A percentile compares a stretch with the other conserved stretches of the same genome.
These are phyloP conservation scores for Colletotrichum sp. DNA, from an alignment of 2,329 filamentous ascomycete genomes.

Conservation along the genomic window DNA sequence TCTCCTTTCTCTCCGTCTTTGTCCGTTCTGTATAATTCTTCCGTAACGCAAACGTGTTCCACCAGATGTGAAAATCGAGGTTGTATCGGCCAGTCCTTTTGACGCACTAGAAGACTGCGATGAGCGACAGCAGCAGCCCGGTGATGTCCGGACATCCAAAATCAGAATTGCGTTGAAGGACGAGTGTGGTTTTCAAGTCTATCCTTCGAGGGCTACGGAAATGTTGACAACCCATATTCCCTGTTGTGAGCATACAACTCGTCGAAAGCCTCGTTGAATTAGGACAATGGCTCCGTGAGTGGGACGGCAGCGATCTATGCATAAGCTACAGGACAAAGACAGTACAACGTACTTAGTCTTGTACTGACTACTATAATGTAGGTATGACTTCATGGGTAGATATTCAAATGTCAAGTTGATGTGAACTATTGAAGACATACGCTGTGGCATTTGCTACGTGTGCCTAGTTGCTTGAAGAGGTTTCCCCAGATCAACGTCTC, in stretches of 20 bases:
- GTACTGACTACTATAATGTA: fast-evolving
- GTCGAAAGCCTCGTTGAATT: neutral
- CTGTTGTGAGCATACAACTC: neutral
- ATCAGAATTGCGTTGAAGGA: neutral
- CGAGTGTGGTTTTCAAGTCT: neutral
- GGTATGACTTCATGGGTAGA: neutral
- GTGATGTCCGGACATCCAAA: fast-evolving
- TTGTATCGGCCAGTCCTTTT: neutral
- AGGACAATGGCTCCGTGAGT: neutral
- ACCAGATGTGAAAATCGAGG: neutral
- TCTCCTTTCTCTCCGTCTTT: too few relatives aligned
- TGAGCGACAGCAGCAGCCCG: neutral
- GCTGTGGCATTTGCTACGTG: fast-evolving
- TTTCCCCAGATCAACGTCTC: neutral
- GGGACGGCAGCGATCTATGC: neutral
- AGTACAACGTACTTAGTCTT: neutral
- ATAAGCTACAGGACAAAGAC: neutral
- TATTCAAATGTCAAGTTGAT: neutral
- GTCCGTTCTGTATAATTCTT: neutral
- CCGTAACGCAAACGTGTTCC: neutral
- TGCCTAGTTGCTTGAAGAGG: neutral
- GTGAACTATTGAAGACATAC: neutral
- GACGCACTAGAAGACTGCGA: neutral
- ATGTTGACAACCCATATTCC: neutral
- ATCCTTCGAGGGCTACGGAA: fast-evolving